These are phyloP conservation scores for Arabis alpina DNA, from an alignment of 345 rosid species.

Conservation along the genomic window DNA sequence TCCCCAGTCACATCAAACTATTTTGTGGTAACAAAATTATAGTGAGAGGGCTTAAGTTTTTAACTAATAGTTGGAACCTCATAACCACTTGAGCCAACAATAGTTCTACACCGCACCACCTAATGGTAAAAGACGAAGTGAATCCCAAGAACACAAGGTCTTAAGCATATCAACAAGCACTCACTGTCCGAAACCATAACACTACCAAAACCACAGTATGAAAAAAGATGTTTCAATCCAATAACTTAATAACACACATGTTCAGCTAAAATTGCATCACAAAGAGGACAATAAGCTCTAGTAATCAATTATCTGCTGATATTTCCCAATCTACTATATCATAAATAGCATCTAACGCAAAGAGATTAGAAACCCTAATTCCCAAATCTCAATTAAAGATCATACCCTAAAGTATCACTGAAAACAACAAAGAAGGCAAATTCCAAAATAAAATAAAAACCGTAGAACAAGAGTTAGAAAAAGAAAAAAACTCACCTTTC, in stretches of 20 bases:
- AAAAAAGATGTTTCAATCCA: slow-evolving; percentile 12
- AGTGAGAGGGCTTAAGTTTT: background rate
- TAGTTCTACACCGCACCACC: too few species aligned
- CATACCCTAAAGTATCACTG: background rate
- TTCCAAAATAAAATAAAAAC: slow-evolving; percentile 14
- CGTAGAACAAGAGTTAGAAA: background rate
- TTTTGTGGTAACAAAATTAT: background rate
- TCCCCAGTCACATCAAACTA: background rate
- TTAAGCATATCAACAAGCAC: slow-evolving; percentile 1
- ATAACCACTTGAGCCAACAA: background rate
- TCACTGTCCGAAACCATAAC: background rate
- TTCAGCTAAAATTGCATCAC: background rate
- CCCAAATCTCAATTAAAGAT: slow-evolving; percentile 1
- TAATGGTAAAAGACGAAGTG: too few species aligned
- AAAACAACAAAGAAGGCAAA: background rate
- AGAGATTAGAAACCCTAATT: background rate
- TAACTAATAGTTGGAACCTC: background rate
- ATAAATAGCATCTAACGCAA: background rate
- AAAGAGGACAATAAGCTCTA: background rate
- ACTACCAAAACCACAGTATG: slow-evolving; percentile 2
- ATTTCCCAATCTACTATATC: too few species aligned
- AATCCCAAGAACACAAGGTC: too few species aligned
- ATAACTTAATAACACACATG: background rate
- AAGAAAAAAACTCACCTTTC: slow-evolving; percentile 62
- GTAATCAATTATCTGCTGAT: background rate